Conservation (phyloP, 2,329 filamentous ascomycete genomes). For the Trichoderma afroharzianum region DNA sequence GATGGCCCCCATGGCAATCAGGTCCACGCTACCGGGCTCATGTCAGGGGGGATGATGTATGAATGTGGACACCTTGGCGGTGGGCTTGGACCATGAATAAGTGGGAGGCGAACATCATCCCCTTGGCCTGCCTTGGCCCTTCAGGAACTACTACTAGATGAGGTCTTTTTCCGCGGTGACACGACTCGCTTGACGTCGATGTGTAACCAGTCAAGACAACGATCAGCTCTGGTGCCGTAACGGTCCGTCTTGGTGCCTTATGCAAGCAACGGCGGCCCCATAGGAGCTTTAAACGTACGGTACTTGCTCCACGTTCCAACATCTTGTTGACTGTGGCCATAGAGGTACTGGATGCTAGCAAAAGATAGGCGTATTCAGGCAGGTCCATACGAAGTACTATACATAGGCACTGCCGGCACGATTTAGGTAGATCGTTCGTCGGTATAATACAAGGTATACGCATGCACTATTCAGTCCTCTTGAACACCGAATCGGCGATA, state of each 20-base stretch:
- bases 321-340: background rate
- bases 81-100: background rate
- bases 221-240: background rate
- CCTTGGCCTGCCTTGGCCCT: background rate
- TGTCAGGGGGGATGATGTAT: background rate
- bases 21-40: background rate
- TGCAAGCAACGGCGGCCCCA: background rate
- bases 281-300: background rate
- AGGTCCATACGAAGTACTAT: background rate
- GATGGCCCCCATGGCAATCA: background rate
- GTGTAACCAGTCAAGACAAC: background rate
- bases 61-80: background rate
- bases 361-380: background rate
- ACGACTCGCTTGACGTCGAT: conserved; percentile 1
- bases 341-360: background rate
- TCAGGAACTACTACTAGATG: background rate
- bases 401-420: background rate
- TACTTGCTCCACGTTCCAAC: background rate
- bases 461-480: background rate
- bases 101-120: background rate
- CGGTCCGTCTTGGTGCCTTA: background rate
- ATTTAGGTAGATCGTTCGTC: background rate
- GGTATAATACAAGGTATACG: background rate
- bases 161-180: background rate
- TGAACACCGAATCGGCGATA: background rate